phyloP scores from a whole-genome alignment of 768 basidiomycete species.

The Collybia sordida region DNA sequence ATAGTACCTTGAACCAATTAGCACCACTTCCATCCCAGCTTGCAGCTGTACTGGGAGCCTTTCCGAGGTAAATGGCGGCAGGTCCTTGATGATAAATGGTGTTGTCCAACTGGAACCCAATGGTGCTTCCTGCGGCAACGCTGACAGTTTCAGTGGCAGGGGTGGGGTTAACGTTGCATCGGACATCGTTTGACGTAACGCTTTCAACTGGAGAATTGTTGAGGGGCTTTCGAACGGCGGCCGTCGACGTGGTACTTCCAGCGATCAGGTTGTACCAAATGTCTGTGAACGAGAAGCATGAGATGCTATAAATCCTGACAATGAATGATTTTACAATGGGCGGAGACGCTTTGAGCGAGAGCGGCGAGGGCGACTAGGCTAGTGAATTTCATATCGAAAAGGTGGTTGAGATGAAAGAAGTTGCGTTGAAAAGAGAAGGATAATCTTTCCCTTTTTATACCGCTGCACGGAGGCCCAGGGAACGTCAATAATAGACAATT shows the following conservation, averaged over 20 bases:
- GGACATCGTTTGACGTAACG: constrained; percentile 18
- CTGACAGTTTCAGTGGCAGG: constrained; percentile 21
- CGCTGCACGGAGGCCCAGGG: too few species aligned
- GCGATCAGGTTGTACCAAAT: constrained; percentile 14
- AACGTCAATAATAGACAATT: too few species aligned
- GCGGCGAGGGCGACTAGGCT: constrained; percentile 8
- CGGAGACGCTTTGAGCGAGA: constrained; percentile 10
- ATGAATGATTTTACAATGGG: constrained; percentile 6
- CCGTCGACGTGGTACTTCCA: constrained; percentile 7
- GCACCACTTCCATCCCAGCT: constrained; percentile 35
- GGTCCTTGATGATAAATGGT: constrained; percentile 27
- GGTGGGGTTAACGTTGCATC: constrained; percentile 20
- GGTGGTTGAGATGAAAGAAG: too few species aligned
- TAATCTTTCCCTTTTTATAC: too few species aligned
- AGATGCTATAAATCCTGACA: neutral
- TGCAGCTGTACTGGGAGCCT: constrained; percentile 31
- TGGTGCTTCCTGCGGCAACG: constrained; percentile 22
- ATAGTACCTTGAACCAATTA: constrained; percentile 41
- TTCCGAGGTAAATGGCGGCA: constrained; percentile 34
- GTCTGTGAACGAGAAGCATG: constrained; percentile 5
- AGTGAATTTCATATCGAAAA: constrained; percentile 7
- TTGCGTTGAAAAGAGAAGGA: too few species aligned
- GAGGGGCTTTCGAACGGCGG: constrained; percentile 14
- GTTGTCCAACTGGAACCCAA: constrained; percentile 28
- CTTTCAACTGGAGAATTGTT: constrained; percentile 15